Evolutionary conservation across 306 rosid species (phyloP).

Genomic region (Potentilla sterilis): DNA sequence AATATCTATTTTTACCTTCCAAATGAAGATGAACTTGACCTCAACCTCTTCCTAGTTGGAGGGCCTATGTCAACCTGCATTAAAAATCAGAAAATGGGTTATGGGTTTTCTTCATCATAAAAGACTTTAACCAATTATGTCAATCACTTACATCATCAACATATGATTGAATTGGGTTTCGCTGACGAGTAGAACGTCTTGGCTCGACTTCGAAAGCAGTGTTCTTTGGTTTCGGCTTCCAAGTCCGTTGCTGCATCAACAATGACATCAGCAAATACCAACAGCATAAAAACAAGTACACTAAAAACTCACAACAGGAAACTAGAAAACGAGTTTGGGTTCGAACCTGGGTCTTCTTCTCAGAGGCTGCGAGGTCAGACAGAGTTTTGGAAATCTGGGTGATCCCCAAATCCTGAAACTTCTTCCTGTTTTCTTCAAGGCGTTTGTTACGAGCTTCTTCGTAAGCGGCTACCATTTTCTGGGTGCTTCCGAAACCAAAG

Average conservation of each 20-base stretch:
- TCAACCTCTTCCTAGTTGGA: slow-evolving; percentile 49
- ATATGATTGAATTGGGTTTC: slow-evolving; percentile 47
- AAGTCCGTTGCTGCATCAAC: slow-evolving; percentile 34
- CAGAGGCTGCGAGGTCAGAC: slow-evolving; percentile 37
- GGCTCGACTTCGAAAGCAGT: slow-evolving; percentile 33
- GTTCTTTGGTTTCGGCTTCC: slow-evolving; percentile 34
- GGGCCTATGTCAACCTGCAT: slow-evolving; percentile 35
- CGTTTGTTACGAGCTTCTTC: slow-evolving; percentile 69
- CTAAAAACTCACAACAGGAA: neutral
- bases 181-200: slow-evolving; percentile 54
- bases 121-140: neutral
- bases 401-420: slow-evolving; percentile 72
- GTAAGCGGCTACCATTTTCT: slow-evolving; percentile 22
- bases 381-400: slow-evolving; percentile 48
- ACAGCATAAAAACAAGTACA: neutral
- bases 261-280: neutral
- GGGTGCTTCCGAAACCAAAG: neutral
- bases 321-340: neutral
- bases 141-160: slow-evolving; percentile 42
- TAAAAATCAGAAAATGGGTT: neutral
- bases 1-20: slow-evolving; percentile 45
- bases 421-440: slow-evolving; percentile 64
- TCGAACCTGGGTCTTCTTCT: slow-evolving; percentile 49
- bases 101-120: neutral
- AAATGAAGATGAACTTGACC: slow-evolving; percentile 46